Evolutionary conservation across 2,329 filamentous ascomycete species (phyloP).

Genomic region (Aspergillus melleus): DNA sequence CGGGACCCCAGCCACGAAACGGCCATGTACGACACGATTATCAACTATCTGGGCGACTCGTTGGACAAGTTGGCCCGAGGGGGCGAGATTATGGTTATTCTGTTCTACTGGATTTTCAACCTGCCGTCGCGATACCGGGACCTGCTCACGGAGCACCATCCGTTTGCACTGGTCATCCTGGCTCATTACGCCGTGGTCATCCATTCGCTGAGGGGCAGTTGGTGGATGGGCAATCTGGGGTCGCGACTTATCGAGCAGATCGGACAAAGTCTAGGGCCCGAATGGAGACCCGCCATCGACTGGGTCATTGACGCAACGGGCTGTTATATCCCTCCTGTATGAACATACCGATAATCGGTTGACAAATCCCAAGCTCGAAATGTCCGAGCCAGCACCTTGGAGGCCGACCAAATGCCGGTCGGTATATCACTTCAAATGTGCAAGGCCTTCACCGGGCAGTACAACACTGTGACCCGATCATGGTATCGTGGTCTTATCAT

Average conservation of each 20-base stretch:
- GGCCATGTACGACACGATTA: constrained; percentile 26
- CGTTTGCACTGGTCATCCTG: constrained; percentile 45
- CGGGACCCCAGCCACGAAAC: constrained; percentile 27
- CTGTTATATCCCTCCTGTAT: constrained; percentile 23
- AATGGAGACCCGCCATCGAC: constrained; percentile 29
- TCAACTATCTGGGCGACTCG: constrained; percentile 26
- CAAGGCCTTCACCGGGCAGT: background rate
- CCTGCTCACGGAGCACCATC: constrained; percentile 35
- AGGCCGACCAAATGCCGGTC: background rate
- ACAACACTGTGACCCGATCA: background rate
- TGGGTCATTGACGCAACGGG: constrained; percentile 39
- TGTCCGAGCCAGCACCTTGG: background rate
- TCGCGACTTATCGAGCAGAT: constrained; percentile 66
- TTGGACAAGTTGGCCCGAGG: constrained; percentile 32
- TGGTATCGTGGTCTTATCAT: background rate
- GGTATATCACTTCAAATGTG: background rate
- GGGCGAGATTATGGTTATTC: constrained; percentile 29
- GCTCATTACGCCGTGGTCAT: constrained; percentile 51
- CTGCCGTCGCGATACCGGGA: constrained; percentile 60
- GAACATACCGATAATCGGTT: constrained; percentile 1
- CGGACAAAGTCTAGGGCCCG: constrained; percentile 24
- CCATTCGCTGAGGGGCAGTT: constrained; percentile 61
- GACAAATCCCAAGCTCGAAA: background rate
- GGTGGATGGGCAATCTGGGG: constrained; percentile 71
- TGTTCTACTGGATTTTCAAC: constrained; percentile 63